Percentiles rank a stretch among this genome's conserved stretches.
These are phyloP conservation scores for Syzygium grande DNA, from an alignment of 345 rosid species.

Conservation along the genomic window DNA sequence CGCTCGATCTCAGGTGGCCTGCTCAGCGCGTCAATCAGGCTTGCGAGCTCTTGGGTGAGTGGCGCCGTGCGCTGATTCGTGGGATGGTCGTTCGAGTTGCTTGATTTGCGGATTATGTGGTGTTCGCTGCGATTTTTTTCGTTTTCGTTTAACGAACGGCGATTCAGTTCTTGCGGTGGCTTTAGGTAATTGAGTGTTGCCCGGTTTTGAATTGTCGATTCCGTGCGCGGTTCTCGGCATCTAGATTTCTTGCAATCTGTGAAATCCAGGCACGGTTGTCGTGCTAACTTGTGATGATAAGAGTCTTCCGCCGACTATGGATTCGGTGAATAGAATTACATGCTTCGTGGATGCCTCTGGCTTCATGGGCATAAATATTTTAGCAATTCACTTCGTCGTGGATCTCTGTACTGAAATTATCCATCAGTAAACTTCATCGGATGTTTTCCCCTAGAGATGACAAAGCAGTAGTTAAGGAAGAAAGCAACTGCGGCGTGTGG, in stretches of 20 bases:
- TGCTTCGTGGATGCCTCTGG: neutral
- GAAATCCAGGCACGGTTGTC: neutral
- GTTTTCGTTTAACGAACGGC: neutral
- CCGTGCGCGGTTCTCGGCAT: neutral
- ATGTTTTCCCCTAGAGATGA: neutral
- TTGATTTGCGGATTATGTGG: neutral
- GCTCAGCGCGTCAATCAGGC: constrained; percentile 58
- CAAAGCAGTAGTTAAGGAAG: neutral
- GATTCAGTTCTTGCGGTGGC: neutral
- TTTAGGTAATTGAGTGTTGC: neutral
- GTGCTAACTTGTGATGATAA: neutral
- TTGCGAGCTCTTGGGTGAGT: constrained; percentile 67
- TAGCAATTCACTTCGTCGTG: neutral
- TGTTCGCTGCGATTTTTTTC: neutral
- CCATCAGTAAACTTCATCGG: neutral
- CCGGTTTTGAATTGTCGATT: neutral
- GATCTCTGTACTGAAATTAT: neutral
- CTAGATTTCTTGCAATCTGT: neutral
- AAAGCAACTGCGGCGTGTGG: neutral
- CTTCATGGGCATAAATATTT: neutral
- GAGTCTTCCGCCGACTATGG: neutral
- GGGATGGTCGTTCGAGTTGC: neutral
- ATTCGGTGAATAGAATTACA: neutral
- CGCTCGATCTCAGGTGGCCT: constrained; percentile 67
- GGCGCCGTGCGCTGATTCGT: neutral